These are phyloP conservation scores for Cunninghamia lanceolata DNA, from an alignment of 75 land plant species.

Conservation along the genomic window DNA sequence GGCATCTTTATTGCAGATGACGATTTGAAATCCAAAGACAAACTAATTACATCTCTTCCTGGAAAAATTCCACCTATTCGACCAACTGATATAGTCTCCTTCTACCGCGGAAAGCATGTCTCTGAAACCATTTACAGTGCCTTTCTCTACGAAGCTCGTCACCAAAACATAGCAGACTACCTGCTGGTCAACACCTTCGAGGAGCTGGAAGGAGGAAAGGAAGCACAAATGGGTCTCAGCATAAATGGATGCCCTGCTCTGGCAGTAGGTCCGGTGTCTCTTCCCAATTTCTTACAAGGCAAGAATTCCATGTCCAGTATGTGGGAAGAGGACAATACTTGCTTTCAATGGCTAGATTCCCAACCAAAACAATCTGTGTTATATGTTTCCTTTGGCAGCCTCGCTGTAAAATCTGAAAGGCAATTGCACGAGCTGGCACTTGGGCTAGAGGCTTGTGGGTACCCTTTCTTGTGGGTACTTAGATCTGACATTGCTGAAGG, in stretches of 20 bases:
- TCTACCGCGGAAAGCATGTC: not conserved
- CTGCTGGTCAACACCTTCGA: not conserved
- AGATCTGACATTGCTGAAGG: not conserved
- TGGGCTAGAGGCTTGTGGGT: slow-evolving; percentile 45
- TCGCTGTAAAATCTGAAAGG: slow-evolving; percentile 13
- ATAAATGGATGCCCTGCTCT: slow-evolving; percentile 1
- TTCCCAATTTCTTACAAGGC: not conserved
- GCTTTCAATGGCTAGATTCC: slow-evolving; percentile 49
- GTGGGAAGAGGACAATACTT: not conserved
- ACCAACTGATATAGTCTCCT: not conserved
- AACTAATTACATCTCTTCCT: not conserved
- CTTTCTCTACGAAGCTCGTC: not conserved
- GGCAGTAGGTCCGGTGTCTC: not conserved
- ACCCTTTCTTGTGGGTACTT: slow-evolving; percentile 63
- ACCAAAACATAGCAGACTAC: not conserved
- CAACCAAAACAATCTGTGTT: slow-evolving; percentile 45
- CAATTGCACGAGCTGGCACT: slow-evolving; percentile 52
- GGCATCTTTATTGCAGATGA: too few relatives aligned
- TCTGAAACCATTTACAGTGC: not conserved
- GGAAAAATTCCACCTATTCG: not conserved
- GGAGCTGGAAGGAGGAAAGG: slow-evolving; percentile 3
- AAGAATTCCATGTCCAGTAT: not conserved
- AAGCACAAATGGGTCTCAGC: not conserved
- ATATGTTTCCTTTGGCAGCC: slow-evolving; percentile 36
- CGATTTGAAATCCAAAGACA: not conserved